phyloP scores from a whole-genome alignment of 2,329 filamentous ascomycete genomes.

The Aspergillus aculeatinus region DNA sequence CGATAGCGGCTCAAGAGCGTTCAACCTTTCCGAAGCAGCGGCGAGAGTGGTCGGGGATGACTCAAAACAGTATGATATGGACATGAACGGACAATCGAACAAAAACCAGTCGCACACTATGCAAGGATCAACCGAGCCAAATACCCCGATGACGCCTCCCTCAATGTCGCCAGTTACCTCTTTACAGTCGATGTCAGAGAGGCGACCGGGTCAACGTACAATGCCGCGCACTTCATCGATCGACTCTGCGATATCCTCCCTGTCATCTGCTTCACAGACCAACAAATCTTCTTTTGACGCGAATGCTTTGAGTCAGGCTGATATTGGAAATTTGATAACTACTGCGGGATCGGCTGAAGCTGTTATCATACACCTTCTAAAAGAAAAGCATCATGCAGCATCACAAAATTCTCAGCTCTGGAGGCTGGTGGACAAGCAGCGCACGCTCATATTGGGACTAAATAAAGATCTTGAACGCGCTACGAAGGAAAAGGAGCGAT shows the following conservation, averaged over 20 bases:
- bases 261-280: slow-evolving; percentile 61
- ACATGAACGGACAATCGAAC: slow-evolving; percentile 22
- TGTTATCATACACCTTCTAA: slow-evolving; percentile 81
- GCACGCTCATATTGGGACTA: slow-evolving; percentile 86
- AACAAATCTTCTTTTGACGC: slow-evolving; percentile 60
- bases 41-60: slow-evolving; percentile 14
- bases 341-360: slow-evolving; percentile 86
- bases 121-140: slow-evolving; percentile 28
- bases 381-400: slow-evolving; percentile 84
- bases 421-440: slow-evolving; percentile 94
- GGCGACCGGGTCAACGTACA: slow-evolving; percentile 33
- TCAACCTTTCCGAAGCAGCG: slow-evolving; percentile 14
- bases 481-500: slow-evolving; percentile 91
- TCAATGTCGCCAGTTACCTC: slow-evolving; percentile 30
- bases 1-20: slow-evolving; percentile 20
- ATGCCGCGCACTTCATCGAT: slow-evolving; percentile 79
- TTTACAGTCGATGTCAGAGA: slow-evolving; percentile 30
- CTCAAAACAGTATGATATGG: slow-evolving; percentile 26
- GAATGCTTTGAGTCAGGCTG: slow-evolving; percentile 61
- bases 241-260: slow-evolving; percentile 83
- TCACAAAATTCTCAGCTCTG: slow-evolving; percentile 92
- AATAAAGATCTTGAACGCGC: slow-evolving; percentile 92
- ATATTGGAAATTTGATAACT: slow-evolving; percentile 76
- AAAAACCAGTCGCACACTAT: slow-evolving; percentile 28
- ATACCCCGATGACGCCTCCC: slow-evolving; percentile 32